Evolutionary conservation across 805 yeast genomes (phyloP), one percentile per base, ranked within the genome.

Genomic region (Wickerhamomyces silvicola): DNA sequence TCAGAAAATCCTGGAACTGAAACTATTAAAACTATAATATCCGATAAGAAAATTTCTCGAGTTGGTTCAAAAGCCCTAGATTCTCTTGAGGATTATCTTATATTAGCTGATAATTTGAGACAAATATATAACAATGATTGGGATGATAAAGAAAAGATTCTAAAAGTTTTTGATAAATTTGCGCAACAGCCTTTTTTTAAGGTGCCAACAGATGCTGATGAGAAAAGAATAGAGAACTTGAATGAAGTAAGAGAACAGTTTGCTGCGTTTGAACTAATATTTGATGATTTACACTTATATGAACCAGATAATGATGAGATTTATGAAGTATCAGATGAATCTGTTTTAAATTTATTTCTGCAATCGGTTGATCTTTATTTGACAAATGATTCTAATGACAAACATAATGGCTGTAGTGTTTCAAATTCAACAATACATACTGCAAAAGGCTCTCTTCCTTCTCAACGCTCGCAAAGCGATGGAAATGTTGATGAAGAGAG

Each of bases 401-500:
- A 61, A 46, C 31, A 46, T 18, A 39, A 37, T 6, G 36, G 36
- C 4, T 64, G 59, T 1, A 46, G 45, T n/a, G 67, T 75, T 1
- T 57, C 70, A 0, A 57, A 90, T 0, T 81, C 94, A 1, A 92
- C 97, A 0, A 81, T 90, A 10, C 98, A 90, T 52, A 85, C 87
- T 0, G 77, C 97, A 2, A 90, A 90, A 53, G 98, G 98, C 1
- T 63, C 72, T 10, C 58, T 84, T 10, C 95, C 95, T 0, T 73
- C 79, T 4, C 46, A 55, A 2, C 69, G 68, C 48, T 73, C 74
- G 0, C 55, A 48, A 1, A 56, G 51, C 17, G 41, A 50, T 17
- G 44, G 48, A 23, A 48, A 43, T 11, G 60, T 74, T 2, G 70
- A 81, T 41, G 97, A 90, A 56, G 97, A 87, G 48, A 59, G 94